Conservation (phyloP, 2,329 filamentous ascomycete species). For the Aspergillus vadensis region DNA sequence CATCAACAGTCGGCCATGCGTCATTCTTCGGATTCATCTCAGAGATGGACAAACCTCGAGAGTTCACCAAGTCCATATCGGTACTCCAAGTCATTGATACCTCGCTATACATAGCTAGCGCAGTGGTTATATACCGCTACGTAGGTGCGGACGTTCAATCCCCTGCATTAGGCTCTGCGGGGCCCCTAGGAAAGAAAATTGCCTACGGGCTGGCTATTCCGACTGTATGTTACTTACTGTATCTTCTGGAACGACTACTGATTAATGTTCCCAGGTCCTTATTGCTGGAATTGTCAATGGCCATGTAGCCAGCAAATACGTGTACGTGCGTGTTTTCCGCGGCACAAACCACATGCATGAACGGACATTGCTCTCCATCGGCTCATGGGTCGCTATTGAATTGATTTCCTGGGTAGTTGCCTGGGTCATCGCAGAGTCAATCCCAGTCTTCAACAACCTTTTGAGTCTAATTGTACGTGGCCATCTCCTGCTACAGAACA, state of each 20-base stretch:
- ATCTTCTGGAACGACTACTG: neutral
- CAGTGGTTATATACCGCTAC: slow-evolving; percentile 68
- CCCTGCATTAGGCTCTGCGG: slow-evolving; percentile 66
- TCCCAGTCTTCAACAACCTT: slow-evolving; percentile 68
- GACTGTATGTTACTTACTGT: slow-evolving; percentile 44
- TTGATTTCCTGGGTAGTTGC: slow-evolving; percentile 60
- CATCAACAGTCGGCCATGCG: slow-evolving; percentile 54
- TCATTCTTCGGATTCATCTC: slow-evolving; percentile 68
- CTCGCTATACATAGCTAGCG: slow-evolving; percentile 65
- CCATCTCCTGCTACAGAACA: neutral
- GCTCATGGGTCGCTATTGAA: slow-evolving; percentile 62
- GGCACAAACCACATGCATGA: slow-evolving; percentile 57
- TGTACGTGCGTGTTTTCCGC: slow-evolving; percentile 65
- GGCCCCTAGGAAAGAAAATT: slow-evolving; percentile 58
- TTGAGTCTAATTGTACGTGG: slow-evolving; percentile 58
- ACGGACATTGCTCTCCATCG: slow-evolving; percentile 52
- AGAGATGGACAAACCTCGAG: slow-evolving; percentile 62
- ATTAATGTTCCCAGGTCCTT: slow-evolving; percentile 51
- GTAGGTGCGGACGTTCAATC: slow-evolving; percentile 62
- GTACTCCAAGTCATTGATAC: slow-evolving; percentile 63
- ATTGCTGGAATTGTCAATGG: slow-evolving; percentile 71
- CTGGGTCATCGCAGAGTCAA: slow-evolving; percentile 68
- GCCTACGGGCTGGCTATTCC: slow-evolving; percentile 69
- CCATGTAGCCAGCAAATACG: slow-evolving; percentile 65
- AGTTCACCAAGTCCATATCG: slow-evolving; percentile 64